These are phyloP conservation scores for Mycena capillaripes DNA, from an alignment of 768 basidiomycete genomes.

Conservation along the genomic window DNA sequence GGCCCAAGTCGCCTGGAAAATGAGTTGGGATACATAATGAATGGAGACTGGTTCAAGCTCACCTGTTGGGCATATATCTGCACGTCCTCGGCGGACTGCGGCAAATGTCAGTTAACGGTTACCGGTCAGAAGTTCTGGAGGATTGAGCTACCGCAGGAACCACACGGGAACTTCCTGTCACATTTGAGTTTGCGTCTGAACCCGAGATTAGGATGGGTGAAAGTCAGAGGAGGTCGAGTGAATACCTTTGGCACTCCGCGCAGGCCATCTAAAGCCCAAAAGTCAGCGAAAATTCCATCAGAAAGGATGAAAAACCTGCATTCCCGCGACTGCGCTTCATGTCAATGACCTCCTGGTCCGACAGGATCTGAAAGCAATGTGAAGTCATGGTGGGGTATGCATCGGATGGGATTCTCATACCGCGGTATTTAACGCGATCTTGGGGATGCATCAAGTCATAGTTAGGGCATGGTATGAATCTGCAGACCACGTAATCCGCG, in stretches of 20 bases:
- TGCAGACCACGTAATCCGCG: too few species aligned
- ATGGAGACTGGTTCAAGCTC: background rate
- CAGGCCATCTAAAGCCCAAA: conserved; percentile 9
- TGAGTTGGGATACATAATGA: background rate
- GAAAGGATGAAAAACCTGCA: background rate
- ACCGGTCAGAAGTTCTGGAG: background rate
- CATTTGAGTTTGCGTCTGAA: conserved; percentile 22
- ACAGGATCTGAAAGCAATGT: too few species aligned
- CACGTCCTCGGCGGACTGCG: background rate
- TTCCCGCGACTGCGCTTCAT: background rate
- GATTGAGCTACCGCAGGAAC: background rate
- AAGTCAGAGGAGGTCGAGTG: background rate
- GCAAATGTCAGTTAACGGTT: background rate
- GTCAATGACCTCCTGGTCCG: too few species aligned
- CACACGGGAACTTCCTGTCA: conserved; percentile 16
- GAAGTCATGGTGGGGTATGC: too few species aligned
- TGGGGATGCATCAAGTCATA: too few species aligned
- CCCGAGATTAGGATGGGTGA: background rate
- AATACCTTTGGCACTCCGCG: conserved; percentile 12
- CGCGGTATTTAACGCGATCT: too few species aligned
- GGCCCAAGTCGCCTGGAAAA: conserved; percentile 7
- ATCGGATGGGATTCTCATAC: too few species aligned
- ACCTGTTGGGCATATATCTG: conserved; percentile 16
- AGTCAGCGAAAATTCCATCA: background rate
- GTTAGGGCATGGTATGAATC: too few species aligned